Conservation (phyloP, 106 monocot genomes). For the Chionographis japonica region DNA sequence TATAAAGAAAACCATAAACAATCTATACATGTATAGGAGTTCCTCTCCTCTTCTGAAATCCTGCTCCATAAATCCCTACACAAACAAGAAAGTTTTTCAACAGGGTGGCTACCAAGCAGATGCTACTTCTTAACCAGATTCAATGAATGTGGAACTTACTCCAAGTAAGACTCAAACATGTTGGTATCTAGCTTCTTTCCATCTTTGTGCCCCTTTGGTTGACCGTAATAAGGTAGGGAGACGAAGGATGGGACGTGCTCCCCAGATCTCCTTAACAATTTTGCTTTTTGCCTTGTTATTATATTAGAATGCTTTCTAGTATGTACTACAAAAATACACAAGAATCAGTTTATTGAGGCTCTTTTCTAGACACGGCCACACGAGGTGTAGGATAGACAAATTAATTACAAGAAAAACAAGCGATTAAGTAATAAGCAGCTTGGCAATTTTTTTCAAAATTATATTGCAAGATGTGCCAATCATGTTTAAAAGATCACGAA, state of each 20-base stretch:
- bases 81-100: not conserved
- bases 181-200: constrained; percentile 54
- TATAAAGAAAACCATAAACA: constrained; percentile 78
- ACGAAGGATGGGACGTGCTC: not conserved
- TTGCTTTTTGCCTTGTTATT: constrained; percentile 18
- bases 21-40: constrained; percentile 42
- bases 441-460: too few relatives aligned
- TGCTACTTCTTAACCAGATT: not conserved
- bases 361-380: too few relatives aligned
- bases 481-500: too few relatives aligned
- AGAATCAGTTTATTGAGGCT: not conserved
- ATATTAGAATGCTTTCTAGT: constrained; percentile 4
- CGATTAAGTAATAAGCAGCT: too few relatives aligned
- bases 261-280: constrained; percentile 6
- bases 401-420: too few relatives aligned
- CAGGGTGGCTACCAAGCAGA: not conserved
- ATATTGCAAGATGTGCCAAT: too few relatives aligned
- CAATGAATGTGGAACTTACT: constrained; percentile 39
- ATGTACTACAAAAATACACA: constrained; percentile 1
- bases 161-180: constrained; percentile 53
- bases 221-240: constrained; percentile 8
- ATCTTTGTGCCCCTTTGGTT: constrained; percentile 5
- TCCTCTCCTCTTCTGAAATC: constrained; percentile 43
- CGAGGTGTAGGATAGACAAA: too few relatives aligned
- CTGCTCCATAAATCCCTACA: constrained; percentile 55